Percentiles rank a stretch among this genome's conserved stretches.
Evolutionary conservation across 2,329 filamentous ascomycete species (phyloP).

Genomic region (Colletotrichum theobromicola): DNA sequence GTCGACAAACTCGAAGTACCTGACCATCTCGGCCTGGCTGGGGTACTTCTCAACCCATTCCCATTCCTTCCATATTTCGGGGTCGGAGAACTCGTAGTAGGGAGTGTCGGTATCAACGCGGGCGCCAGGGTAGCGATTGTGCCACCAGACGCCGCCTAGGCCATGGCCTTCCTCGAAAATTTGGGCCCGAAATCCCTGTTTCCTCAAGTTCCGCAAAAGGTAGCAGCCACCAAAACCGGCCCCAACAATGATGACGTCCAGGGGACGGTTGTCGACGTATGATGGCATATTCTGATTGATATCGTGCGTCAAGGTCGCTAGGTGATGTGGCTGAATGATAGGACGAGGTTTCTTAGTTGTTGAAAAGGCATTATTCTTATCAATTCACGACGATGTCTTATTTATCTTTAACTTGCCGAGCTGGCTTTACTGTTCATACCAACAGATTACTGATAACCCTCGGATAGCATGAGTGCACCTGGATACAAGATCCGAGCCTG

Average conservation of each 20-base stretch:
- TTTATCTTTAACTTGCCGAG: neutral
- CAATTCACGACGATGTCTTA: neutral
- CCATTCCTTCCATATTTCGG: conserved; percentile 42
- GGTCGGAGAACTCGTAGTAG: conserved; percentile 30
- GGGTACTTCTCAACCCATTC: conserved; percentile 40
- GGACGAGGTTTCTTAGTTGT: neutral
- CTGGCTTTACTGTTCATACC: neutral
- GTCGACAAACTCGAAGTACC: conserved; percentile 49
- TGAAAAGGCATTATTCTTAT: neutral
- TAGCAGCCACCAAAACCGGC: neutral
- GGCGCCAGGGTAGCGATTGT: conserved; percentile 43
- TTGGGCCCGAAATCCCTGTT: neutral
- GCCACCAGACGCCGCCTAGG: conserved; percentile 36
- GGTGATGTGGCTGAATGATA: neutral
- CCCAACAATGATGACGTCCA: neutral
- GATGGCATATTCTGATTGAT: neutral
- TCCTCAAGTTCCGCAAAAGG: neutral
- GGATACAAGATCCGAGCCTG: neutral
- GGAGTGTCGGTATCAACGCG: conserved; percentile 34
- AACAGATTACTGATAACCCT: neutral
- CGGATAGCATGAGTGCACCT: neutral
- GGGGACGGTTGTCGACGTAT: neutral
- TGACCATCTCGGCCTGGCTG: conserved; percentile 37
- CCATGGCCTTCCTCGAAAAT: neutral
- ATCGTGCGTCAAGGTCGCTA: neutral